Evolutionary conservation across 2,329 filamentous ascomycete species (phyloP).

Genomic region (Verticillium albo-atrum): DNA sequence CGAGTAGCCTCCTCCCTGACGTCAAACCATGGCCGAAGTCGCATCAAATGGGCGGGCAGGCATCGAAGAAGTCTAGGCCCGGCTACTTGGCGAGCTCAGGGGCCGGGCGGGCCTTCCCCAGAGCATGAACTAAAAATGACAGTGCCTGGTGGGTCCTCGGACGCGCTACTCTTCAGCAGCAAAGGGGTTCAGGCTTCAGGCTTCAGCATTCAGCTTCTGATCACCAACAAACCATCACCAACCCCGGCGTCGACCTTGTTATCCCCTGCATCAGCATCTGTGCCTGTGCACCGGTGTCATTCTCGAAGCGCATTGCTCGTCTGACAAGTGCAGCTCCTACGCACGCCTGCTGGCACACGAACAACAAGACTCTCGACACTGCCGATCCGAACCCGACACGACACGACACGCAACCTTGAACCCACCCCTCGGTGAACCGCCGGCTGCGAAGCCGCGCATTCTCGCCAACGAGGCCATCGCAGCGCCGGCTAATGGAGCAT

Average conservation of each 20-base stretch:
- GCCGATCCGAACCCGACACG: not conserved
- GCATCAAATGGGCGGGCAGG: not conserved
- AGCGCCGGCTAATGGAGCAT: not conserved
- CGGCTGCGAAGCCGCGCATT: not conserved
- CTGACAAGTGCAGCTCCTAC: not conserved
- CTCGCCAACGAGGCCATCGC: not conserved
- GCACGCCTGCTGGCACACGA: not conserved
- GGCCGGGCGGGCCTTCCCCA: not conserved
- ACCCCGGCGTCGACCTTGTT: not conserved
- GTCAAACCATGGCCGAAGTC: too few relatives aligned
- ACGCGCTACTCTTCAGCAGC: not conserved
- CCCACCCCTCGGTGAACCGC: not conserved
- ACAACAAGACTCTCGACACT: not conserved
- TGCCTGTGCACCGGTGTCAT: too few relatives aligned
- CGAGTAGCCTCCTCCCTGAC: too few relatives aligned
- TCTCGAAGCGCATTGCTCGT: too few relatives aligned
- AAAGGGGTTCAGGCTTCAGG: not conserved
- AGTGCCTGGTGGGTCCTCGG: not conserved
- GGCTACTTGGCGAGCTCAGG: not conserved
- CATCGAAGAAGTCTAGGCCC: not conserved
- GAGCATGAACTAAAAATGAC: not conserved
- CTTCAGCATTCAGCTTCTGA: not conserved
- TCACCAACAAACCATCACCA: not conserved
- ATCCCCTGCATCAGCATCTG: not conserved
- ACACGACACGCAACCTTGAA: not conserved